Evolutionary conservation across 2,329 filamentous ascomycete species (phyloP), one percentile per base, ranked within the genome.

Genomic region (Penicillium sp.): DNA sequence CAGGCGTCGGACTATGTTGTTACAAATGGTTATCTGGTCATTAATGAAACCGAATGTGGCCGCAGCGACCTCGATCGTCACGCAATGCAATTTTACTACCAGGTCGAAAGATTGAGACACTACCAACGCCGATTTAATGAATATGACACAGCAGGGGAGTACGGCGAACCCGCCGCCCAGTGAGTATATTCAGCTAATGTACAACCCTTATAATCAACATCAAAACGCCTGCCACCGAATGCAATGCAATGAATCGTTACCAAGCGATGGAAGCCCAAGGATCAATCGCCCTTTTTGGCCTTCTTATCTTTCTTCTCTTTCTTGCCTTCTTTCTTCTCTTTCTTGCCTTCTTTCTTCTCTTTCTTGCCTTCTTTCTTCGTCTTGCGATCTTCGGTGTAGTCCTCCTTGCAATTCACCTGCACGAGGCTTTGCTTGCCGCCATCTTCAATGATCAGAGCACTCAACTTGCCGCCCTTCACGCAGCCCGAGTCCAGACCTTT

Each of bases 401-500:
- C 67, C 28, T 75, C 67, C 31, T 70, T 71, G 63, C 80, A 81
- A n/a, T 69, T 67, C 12, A 81, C 79, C 51, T 80, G 78, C 4
- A 78, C 72, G 39, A 78, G 63, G 15, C 72, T 69, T 54, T 77
- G 74, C 43, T 77, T 71, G 62, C 81, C 73, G 42, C 79, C 78
- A 3, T 82, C 84, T 67, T 90, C 85, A 38, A 97, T 85, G 2
- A 97, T 82, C 59, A 96, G 75, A 1, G 90, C 93, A 0, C 90
- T 91, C 64, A 99, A 79, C 63, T 86, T 82, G 1, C 87, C 88
- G 11, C 92, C 93, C 63, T 84, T 85, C 3, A 91, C 87, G 73
- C 95, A 98, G 0, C 88, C 89, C 0, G 90, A 90, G 75, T 98
- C 95, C 49, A 98, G 80, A 0, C 95, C 95, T 70, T 92, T 91